These are phyloP conservation scores for Closterium sp. DNA, from an alignment of 139 green algal species.

Conservation along the genomic window DNA sequence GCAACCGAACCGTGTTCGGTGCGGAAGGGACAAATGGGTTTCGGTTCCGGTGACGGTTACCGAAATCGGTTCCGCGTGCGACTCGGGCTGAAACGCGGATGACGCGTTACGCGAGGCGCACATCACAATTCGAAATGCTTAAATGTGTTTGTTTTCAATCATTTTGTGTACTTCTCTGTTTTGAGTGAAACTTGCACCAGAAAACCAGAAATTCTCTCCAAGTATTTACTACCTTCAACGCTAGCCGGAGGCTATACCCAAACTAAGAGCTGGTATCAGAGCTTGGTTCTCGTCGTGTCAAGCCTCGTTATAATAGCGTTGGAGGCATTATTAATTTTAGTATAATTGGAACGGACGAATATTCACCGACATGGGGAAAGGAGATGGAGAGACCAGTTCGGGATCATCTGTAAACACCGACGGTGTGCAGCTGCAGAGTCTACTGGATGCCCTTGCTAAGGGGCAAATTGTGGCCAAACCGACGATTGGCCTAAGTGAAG, in stretches of 20 bases:
- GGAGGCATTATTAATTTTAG: background rate
- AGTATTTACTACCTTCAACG: background rate
- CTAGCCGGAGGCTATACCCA: background rate
- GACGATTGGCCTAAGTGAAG: background rate
- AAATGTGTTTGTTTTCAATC: background rate
- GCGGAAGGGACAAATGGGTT: too few species aligned
- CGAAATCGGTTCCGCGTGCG: too few species aligned
- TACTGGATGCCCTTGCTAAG: background rate
- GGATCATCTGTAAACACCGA: background rate
- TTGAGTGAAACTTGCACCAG: background rate
- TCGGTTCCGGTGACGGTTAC: too few species aligned
- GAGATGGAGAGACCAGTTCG: background rate
- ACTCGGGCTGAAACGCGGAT: too few species aligned
- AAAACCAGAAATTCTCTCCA: background rate
- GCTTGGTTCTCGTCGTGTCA: background rate
- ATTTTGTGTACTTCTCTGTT: background rate
- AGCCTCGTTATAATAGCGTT: background rate
- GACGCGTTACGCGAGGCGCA: background rate
- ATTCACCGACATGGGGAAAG: background rate
- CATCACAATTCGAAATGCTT: background rate
- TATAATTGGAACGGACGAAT: background rate
- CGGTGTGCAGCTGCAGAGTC: background rate
- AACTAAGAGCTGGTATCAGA: background rate
- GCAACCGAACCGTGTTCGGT: too few species aligned
- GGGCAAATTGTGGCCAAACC: background rate